Evolutionary conservation across 2,329 filamentous ascomycete species (phyloP), one percentile per base, ranked within the genome.

Genomic region (Fusarium nematophilum): DNA sequence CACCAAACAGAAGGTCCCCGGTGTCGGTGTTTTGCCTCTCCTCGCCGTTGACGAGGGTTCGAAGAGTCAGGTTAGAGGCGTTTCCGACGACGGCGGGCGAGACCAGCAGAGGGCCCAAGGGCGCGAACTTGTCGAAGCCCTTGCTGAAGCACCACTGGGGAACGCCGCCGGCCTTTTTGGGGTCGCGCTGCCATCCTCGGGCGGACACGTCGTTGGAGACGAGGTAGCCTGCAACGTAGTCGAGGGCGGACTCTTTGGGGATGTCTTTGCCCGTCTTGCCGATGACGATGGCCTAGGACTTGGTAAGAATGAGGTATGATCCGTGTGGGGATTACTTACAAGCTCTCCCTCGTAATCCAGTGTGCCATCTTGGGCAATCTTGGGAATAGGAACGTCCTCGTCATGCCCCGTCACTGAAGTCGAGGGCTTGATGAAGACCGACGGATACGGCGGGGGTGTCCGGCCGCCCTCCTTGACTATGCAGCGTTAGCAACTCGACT

Each of bases 141-240:
- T 86, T 86, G 45, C 82, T 83, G 53, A 86, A 81, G 59, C 81
- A 85, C 72, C 83, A 86, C 53, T 87, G 84, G 0, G 73, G 73
- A 5, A 75, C 72, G 3, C 69, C 67, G 6, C 75, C 75, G 3
- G 73, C 75, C 29, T 73, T 73, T 7, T 66, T 71, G 3, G 84
- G 82, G 42, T 86, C 83, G 21, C 81, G 70, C 66, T 86, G 84
- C 60, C 78, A 76, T 36, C 81, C 80, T 9, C 84, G 72, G 0
- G 82, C 81, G 0, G 83, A 84, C n/a, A 86, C 73, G 43, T 86
- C 84, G 61, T 86, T 86, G 36, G 82, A 76, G 30, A 61, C 65
- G 7, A 70, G 52, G 40, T 74, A 77, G 0, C 83, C 84, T 4
- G 80, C 79, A 9, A 87, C 72, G 64, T 84, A 78, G 0, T 70